Evolutionary conservation across 2,329 filamentous ascomycete genomes (phyloP), one percentile per base, ranked within the genome.

Genomic region (Proliferodiscus dingleyae): DNA sequence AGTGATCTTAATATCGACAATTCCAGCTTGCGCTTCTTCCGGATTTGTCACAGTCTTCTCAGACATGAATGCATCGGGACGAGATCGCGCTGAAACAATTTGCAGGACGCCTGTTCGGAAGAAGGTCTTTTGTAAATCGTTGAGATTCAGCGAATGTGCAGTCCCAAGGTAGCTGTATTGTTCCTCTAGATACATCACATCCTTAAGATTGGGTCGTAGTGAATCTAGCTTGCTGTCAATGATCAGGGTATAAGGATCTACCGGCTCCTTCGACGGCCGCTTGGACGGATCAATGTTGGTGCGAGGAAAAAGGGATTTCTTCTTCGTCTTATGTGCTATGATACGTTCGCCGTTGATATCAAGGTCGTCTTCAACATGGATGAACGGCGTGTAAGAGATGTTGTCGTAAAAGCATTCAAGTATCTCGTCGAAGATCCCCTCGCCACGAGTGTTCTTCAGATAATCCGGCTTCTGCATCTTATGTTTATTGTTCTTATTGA

Each of bases 401-500:
- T 98, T 98, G 70, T 98, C 93, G 68, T 97, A 98, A 63, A 98
- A 94, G 63, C 91, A 96, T 60, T 89, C 89, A 11, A 97, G 73
- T 33, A 97, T 87, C 54, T 97, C 91, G 55, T 94, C 87, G 42
- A 87, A 87, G n/a, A 97, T 87, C 11, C 89, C 89, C 63, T 97
- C 90, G 3, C 87, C 89, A 18, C 82, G 83, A 0, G 90, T 94
- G 64, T 97, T 97, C 67, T 94, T 96, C 57, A 97, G 76, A 66
- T 98, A 98, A 61, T 97, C 93, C 1, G 78, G 71, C 63, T 95
- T 94, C 62, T 95, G 89, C 93, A 98, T 98, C 68, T 98, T 98
- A 66, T 93, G 80, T 70, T 97, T 97, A 71, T 97, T 97, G 71
- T 97, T 98, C 68, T 95, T 95, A 73, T 98, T 98, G 79, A 97